Evolutionary conservation across 164 flowering plant genomes (phyloP).

Genomic region (Paratinospora sagittata): DNA sequence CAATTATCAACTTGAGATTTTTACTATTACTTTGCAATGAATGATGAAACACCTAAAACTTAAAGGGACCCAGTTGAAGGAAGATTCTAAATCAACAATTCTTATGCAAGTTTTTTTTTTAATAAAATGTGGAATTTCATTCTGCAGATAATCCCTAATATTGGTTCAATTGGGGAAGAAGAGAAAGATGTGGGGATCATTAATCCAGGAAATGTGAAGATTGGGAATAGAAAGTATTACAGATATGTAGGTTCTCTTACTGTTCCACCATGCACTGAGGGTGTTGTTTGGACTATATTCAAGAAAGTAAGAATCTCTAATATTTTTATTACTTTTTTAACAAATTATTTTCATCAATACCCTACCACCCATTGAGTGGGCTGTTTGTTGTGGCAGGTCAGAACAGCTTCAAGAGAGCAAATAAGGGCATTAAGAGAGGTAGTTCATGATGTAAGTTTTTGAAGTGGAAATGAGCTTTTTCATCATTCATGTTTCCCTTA

Average conservation of each 20-base stretch:
- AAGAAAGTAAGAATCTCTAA: slow-evolving; percentile 32
- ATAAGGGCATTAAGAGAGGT: slow-evolving; percentile 39
- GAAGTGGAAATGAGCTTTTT: background rate
- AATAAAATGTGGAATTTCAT: background rate
- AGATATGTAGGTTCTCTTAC: slow-evolving; percentile 76
- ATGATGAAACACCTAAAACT: background rate
- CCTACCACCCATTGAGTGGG: background rate
- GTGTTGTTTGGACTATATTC: slow-evolving; percentile 57
- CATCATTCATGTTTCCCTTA: background rate
- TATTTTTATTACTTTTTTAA: background rate
- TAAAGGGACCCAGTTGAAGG: background rate
- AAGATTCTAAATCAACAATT: background rate
- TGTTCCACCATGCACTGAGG: slow-evolving; percentile 71
- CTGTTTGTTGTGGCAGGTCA: slow-evolving; percentile 31
- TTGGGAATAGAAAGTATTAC: slow-evolving; percentile 48
- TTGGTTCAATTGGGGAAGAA: slow-evolving; percentile 22
- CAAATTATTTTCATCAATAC: background rate
- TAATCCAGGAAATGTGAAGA: slow-evolving; percentile 49
- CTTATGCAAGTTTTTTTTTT: background rate
- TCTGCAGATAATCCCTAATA: slow-evolving; percentile 32
- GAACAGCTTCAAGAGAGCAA: slow-evolving; percentile 66
- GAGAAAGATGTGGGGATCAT: slow-evolving; percentile 34
- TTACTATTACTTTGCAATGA: no score
- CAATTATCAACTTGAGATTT: no score
- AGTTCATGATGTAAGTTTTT: slow-evolving; percentile 56